phyloP scores from a whole-genome alignment of 2,329 filamentous ascomycete species.

The Phaeosphaeria sp. region DNA sequence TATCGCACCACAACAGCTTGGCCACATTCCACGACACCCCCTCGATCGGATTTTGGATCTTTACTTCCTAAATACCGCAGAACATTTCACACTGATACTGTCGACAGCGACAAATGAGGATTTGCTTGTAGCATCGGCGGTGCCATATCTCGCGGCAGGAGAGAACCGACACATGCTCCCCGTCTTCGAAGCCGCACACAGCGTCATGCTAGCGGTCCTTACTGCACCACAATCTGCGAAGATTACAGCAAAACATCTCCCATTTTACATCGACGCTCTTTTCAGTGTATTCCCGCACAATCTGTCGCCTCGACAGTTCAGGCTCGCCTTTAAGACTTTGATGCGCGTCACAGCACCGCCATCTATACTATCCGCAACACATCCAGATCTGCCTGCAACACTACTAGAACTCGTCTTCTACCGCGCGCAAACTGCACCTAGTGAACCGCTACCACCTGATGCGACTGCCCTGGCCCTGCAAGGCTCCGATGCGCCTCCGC shows the following conservation, averaged over 20 bases:
- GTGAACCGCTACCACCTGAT: conserved; percentile 50
- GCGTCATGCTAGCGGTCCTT: conserved; percentile 78
- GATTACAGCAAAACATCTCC: conserved; percentile 73
- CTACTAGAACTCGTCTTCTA: conserved; percentile 79
- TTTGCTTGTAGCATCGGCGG: conserved; percentile 75
- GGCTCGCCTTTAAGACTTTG: conserved; percentile 84
- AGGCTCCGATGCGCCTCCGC: conserved; percentile 41
- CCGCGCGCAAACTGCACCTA: conserved; percentile 64
- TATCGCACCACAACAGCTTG: conserved; percentile 63
- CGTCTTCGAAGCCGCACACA: conserved; percentile 90
- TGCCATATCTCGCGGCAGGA: conserved; percentile 71
- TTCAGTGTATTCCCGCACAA: conserved; percentile 79
- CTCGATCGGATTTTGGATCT: conserved; percentile 78
- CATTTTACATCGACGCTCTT: conserved; percentile 83
- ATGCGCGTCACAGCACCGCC: conserved; percentile 83
- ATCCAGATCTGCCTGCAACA: conserved; percentile 80
- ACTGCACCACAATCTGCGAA: conserved; percentile 78
- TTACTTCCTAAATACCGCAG: conserved; percentile 85
- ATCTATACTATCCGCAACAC: conserved; percentile 72
- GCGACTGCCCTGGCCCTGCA: conserved; percentile 47
- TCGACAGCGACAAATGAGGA: conserved; percentile 71
- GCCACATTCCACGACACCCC: conserved; percentile 66
- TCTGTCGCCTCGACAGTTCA: conserved; percentile 84
- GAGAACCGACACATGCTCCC: conserved; percentile 64
- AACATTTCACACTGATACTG: conserved; percentile 78